Evolutionary conservation across 768 basidiomycete species (phyloP).

Genomic region (Panaeolus cyanescens): DNA sequence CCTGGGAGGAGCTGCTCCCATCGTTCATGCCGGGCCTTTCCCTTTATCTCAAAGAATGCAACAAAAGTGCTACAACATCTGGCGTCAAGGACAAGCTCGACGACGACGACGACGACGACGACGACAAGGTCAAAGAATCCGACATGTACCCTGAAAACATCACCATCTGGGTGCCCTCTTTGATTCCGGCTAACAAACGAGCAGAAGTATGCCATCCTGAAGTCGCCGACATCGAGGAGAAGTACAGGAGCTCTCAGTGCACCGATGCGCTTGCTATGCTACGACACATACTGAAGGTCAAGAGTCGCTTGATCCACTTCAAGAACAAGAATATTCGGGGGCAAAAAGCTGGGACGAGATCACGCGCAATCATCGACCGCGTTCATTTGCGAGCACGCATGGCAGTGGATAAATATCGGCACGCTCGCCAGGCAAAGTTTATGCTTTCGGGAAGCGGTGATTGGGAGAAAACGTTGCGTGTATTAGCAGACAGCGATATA

Average conservation of each 20-base stretch:
- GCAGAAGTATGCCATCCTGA: constrained; percentile 13
- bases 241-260: constrained; percentile 10
- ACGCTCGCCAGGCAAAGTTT: constrained; percentile 9
- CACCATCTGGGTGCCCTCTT: constrained; percentile 8
- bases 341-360: constrained; percentile 20
- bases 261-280: constrained; percentile 7
- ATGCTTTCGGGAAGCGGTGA: constrained; percentile 1
- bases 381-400: constrained; percentile 10
- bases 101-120: not conserved
- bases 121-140: not conserved
- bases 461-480: constrained; percentile 14
- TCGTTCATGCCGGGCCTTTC: constrained; percentile 6
- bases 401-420: constrained; percentile 16
- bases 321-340: constrained; percentile 18
- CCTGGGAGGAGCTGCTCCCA: constrained; percentile 11
- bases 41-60: too few relatives aligned
- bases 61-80: too few relatives aligned
- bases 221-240: constrained; percentile 6
- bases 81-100: not conserved
- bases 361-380: constrained; percentile 17
- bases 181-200: not conserved
- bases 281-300: constrained; percentile 1
- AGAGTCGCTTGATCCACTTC: not conserved
- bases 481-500: constrained; percentile 15
- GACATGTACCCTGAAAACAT: constrained; percentile 4